Percentiles rank a stretch among this genome's conserved stretches.
These are phyloP conservation scores for Alternaria novae-zelandiae DNA, from an alignment of 2,329 filamentous ascomycete species.

Conservation along the genomic window DNA sequence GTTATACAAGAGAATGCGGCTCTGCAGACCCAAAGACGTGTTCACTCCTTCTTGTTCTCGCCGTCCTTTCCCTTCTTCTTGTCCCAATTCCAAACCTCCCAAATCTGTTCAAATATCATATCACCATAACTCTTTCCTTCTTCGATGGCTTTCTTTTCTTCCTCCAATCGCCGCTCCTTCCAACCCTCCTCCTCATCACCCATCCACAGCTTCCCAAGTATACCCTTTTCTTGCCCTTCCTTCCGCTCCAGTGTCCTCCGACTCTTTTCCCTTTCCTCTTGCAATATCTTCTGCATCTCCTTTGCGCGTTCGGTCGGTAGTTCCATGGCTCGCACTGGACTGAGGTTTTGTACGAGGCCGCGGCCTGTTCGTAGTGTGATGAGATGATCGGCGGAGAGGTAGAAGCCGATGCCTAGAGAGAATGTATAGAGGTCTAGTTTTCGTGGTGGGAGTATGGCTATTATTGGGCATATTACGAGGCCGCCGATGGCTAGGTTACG, in stretches of 20 bases:
- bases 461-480: constrained; percentile 60
- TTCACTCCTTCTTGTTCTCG: constrained; percentile 30
- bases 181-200: constrained; percentile 52
- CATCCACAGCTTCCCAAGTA: constrained; percentile 48
- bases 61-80: constrained; percentile 38
- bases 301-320: constrained; percentile 49
- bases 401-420: constrained; percentile 57
- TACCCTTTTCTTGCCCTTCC: constrained; percentile 27
- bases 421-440: constrained; percentile 68
- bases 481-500: constrained; percentile 58
- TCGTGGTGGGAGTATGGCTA: constrained; percentile 64
- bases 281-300: constrained; percentile 43
- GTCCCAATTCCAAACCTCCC: constrained; percentile 57
- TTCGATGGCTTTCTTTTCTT: constrained; percentile 51
- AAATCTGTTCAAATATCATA: constrained; percentile 55
- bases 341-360: constrained; percentile 44
- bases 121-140: constrained; percentile 51
- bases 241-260: constrained; percentile 35
- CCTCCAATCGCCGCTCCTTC: constrained; percentile 53
- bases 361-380: constrained; percentile 50
- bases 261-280: constrained; percentile 48
- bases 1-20: not conserved
- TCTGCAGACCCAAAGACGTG: not conserved
- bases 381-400: constrained; percentile 59
- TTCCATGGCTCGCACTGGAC: constrained; percentile 15